phyloP scores from a whole-genome alignment of 2,329 filamentous ascomycete species.

The Pyrenochaeta sp. region DNA sequence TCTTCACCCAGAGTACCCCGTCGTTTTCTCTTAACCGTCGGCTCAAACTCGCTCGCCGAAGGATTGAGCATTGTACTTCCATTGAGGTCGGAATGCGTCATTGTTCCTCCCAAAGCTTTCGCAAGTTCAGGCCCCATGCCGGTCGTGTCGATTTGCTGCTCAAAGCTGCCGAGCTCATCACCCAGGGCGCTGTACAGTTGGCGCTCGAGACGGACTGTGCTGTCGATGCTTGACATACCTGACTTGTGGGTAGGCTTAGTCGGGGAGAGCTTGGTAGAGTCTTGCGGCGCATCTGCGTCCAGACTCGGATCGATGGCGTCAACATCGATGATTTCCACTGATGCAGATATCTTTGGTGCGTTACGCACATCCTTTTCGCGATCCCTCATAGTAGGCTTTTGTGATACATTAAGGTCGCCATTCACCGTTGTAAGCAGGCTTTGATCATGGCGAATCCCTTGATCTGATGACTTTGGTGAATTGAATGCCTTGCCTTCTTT shows the following conservation, averaged over 20 bases:
- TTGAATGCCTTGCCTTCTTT: constrained; percentile 34
- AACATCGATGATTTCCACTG: constrained; percentile 33
- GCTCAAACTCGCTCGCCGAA: constrained; percentile 21
- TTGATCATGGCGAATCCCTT: constrained; percentile 25
- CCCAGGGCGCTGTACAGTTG: constrained; percentile 43
- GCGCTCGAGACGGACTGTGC: constrained; percentile 36
- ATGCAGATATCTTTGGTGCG: constrained; percentile 1
- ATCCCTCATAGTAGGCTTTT: neutral
- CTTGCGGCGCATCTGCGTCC: constrained; percentile 3
- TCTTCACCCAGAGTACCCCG: constrained; percentile 29
- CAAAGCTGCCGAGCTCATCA: constrained; percentile 38
- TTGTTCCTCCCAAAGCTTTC: constrained; percentile 8
- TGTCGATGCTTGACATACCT: constrained; percentile 40
- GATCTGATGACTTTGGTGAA: constrained; percentile 10
- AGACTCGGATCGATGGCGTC: constrained; percentile 27
- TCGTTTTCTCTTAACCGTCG: constrained; percentile 40
- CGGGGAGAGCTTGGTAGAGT: constrained; percentile 15
- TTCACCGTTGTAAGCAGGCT: constrained; percentile 8
- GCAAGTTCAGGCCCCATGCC: constrained; percentile 25
- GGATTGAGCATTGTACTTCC: constrained; percentile 8
- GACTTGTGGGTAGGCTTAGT: constrained; percentile 35
- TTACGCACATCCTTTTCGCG: constrained; percentile 7
- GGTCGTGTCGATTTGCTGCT: constrained; percentile 19
- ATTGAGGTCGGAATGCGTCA: constrained; percentile 7
- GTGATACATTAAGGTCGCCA: neutral